These are phyloP conservation scores for Ambrosia artemisiifolia DNA, from an alignment of 129 eudicot genomes.

Conservation along the genomic window DNA sequence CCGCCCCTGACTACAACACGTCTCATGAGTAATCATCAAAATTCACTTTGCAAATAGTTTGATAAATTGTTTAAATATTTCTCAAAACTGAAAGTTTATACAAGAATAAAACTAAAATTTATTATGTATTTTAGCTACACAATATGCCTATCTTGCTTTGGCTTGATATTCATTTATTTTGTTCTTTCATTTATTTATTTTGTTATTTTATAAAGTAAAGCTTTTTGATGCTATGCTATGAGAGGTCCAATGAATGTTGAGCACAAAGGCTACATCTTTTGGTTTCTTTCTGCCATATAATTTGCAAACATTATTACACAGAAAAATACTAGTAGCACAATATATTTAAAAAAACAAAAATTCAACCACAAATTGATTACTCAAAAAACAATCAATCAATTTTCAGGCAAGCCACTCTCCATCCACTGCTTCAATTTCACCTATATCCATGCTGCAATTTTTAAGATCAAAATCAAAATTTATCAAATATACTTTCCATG, in stretches of 20 bases:
- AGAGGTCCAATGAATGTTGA: slow-evolving; percentile 3
- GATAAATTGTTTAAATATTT: no score
- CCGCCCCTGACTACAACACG: background rate
- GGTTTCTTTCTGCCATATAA: background rate
- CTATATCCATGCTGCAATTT: slow-evolving; percentile 11
- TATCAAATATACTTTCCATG: background rate
- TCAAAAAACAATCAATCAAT: background rate
- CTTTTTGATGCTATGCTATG: background rate
- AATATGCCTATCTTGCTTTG: background rate
- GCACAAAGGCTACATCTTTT: background rate
- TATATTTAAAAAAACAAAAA: background rate
- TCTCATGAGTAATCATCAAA: background rate
- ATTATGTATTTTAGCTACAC: background rate
- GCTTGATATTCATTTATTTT: background rate
- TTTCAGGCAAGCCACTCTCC: slow-evolving; percentile 6
- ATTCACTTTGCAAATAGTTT: background rate
- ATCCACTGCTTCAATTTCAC: slow-evolving; percentile 11
- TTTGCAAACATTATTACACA: background rate
- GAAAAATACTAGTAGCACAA: background rate
- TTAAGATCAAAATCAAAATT: background rate
- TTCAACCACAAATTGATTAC: background rate
- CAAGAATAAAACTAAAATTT: background rate
- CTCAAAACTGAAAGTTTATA: background rate
- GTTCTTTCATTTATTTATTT: background rate
- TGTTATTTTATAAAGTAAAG: background rate